phyloP scores from a whole-genome alignment of 2,329 filamentous ascomycete species.

The Chaetomium globosum region DNA sequence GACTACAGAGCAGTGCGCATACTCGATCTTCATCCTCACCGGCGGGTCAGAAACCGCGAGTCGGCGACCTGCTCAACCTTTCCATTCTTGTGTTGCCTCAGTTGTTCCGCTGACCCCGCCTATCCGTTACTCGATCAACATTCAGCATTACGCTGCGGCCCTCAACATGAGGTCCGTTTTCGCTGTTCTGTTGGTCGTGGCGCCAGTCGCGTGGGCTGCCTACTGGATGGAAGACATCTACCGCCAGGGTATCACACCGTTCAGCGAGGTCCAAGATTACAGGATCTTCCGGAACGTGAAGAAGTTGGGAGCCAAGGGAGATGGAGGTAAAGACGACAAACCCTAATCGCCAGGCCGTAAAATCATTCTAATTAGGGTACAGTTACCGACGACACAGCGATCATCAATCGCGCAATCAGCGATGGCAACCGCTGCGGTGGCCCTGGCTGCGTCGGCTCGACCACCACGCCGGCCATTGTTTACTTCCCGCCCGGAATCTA shows the following conservation, averaged over 20 bases:
- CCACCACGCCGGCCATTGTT: slow-evolving; percentile 38
- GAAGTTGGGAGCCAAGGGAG: slow-evolving; percentile 47
- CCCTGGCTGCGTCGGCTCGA: slow-evolving; percentile 42
- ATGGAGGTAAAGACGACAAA: slow-evolving; percentile 40
- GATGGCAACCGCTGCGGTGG: slow-evolving; percentile 50
- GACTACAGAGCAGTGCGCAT: not conserved
- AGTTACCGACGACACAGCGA: slow-evolving; percentile 58
- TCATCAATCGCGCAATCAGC: slow-evolving; percentile 54
- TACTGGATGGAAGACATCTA: slow-evolving; percentile 51
- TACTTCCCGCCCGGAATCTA: slow-evolving; percentile 57
- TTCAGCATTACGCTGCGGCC: not conserved
- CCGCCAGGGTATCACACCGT: slow-evolving; percentile 53
- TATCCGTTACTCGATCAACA: not conserved
- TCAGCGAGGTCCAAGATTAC: slow-evolving; percentile 49
- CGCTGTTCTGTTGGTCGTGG: slow-evolving; percentile 25
- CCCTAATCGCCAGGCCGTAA: not conserved
- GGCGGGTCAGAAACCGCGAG: not conserved
- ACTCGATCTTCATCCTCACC: not conserved
- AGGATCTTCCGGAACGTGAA: slow-evolving; percentile 54
- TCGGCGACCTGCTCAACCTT: not conserved
- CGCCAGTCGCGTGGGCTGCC: slow-evolving; percentile 32
- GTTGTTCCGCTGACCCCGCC: not conserved
- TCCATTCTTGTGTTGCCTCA: not conserved
- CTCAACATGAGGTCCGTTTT: slow-evolving; percentile 24
- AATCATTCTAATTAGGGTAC: slow-evolving; percentile 4